A percentile compares a stretch with the other conserved stretches of the same genome.
These are phyloP conservation scores for Sporothrix mexicana DNA, from an alignment of 2,329 filamentous ascomycete species.

Conservation along the genomic window DNA sequence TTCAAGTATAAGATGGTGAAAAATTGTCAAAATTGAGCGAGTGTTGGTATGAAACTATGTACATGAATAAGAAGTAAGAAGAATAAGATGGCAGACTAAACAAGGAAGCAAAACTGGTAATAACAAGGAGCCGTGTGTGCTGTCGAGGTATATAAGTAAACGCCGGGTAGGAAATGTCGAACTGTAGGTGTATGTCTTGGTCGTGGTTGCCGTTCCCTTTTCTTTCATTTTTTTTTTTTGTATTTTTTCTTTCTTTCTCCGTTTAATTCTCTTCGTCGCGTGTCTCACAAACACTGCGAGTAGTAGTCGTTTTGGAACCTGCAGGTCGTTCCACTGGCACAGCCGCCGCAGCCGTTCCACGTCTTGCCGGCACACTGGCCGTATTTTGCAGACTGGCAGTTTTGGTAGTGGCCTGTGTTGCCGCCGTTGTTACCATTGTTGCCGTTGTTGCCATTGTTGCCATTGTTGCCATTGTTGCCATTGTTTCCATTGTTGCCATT, in stretches of 20 bases:
- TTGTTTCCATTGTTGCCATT: not conserved
- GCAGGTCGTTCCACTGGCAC: conserved; percentile 46
- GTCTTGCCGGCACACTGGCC: conserved; percentile 49
- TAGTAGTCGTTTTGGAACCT: conserved; percentile 46
- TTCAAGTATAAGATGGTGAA: not conserved
- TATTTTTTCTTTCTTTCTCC: not conserved
- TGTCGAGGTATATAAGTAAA: conserved; percentile 6
- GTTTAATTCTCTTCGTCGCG: not conserved
- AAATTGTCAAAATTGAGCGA: not conserved
- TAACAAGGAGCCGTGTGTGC: not conserved
- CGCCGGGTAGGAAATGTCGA: conserved; percentile 7
- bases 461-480: not conserved
- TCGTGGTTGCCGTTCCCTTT: not conserved
- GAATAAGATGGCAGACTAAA: not conserved
- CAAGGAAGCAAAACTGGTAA: not conserved
- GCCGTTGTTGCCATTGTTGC: not conserved
- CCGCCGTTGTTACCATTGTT: conserved; percentile 29
- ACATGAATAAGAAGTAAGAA: not conserved
- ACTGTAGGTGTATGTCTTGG: not conserved
- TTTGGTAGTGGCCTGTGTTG: conserved; percentile 30
- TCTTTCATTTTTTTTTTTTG: not conserved
- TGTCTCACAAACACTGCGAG: conserved; percentile 45
- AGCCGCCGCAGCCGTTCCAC: conserved; percentile 47
- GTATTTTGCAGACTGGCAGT: conserved; percentile 43
- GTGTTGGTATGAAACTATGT: not conserved